These are phyloP conservation scores for Pinus taeda DNA, from an alignment of 75 land plant species.

Conservation along the genomic window DNA sequence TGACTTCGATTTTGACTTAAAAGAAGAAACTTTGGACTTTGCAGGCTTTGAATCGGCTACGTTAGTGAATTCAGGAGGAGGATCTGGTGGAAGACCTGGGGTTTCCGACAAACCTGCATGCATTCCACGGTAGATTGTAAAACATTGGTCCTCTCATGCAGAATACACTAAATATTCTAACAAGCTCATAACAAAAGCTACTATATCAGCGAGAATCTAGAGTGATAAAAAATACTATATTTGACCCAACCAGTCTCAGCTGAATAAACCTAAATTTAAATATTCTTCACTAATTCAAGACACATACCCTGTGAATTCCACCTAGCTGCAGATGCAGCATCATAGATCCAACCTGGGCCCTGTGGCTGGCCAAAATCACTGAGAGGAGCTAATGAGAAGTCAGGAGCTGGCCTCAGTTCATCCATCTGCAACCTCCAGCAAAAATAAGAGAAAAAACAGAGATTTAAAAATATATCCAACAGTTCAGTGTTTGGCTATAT, in stretches of 20 bases:
- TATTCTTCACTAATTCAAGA: slow-evolving; percentile 17
- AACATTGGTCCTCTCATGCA: too few species aligned
- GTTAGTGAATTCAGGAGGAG: slow-evolving; percentile 19
- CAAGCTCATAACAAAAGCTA: too few species aligned
- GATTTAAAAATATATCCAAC: not conserved
- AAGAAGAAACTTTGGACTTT: slow-evolving; percentile 9
- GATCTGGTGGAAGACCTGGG: slow-evolving; percentile 22
- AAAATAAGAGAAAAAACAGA: not conserved
- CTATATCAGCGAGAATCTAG: too few species aligned
- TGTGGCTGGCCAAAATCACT: slow-evolving; percentile 41
- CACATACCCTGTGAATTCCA: slow-evolving; percentile 14
- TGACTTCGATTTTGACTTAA: slow-evolving; percentile 14
- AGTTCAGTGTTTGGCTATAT: not conserved
- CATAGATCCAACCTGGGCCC: slow-evolving; percentile 35
- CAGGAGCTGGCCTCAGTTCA: slow-evolving; percentile 57
- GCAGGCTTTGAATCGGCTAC: slow-evolving; percentile 9
- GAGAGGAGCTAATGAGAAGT: slow-evolving; percentile 46
- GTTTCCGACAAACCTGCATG: slow-evolving; percentile 10
- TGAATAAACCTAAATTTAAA: not conserved
- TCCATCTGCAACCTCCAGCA: slow-evolving; percentile 46
- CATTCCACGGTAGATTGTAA: too few species aligned
- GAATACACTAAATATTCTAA: too few species aligned
- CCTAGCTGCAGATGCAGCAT: slow-evolving; percentile 33
- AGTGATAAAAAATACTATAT: not conserved
- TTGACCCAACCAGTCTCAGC: not conserved